A percentile compares a stretch with the other conserved stretches of the same genome.
These are phyloP conservation scores for Acidomyces sp. DNA, from an alignment of 495 filamentous ascomycete species.

Conservation along the genomic window DNA sequence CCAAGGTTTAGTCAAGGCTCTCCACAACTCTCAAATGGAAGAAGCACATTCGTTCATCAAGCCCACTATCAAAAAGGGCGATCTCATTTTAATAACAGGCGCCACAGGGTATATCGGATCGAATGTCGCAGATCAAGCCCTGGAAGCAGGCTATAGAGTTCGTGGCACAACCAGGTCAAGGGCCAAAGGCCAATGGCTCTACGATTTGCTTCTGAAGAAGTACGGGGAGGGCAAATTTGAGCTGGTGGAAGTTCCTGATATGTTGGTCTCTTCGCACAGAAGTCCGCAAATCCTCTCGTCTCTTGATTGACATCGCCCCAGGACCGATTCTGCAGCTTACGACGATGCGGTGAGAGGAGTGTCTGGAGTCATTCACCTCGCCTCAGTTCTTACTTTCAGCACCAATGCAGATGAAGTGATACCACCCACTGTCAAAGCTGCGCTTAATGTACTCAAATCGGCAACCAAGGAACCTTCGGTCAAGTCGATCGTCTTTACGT, in stretches of 20 bases:
- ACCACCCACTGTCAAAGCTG: constrained; percentile 24
- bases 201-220: constrained; percentile 9
- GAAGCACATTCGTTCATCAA: constrained; percentile 1
- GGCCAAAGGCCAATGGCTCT: constrained; percentile 33
- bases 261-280: constrained; percentile 18
- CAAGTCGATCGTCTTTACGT: constrained; percentile 41
- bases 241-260: constrained; percentile 10
- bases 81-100: constrained; percentile 38
- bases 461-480: constrained; percentile 34
- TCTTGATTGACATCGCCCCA: too few relatives aligned
- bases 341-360: constrained; percentile 24
- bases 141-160: constrained; percentile 16
- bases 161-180: constrained; percentile 37
- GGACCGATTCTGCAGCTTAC: too few relatives aligned
- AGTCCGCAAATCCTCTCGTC: too few relatives aligned
- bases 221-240: constrained; percentile 16
- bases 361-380: constrained; percentile 13
- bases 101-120: constrained; percentile 43
- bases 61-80: constrained; percentile 11
- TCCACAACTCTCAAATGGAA: neutral
- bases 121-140: constrained; percentile 37
- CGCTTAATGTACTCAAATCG: constrained; percentile 31
- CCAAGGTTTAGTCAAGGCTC: too few relatives aligned
- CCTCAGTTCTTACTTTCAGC: constrained; percentile 12
- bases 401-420: constrained; percentile 13